These are phyloP conservation scores for Ophiocordyceps robertsii DNA, from an alignment of 2,329 filamentous ascomycete species.

Conservation along the genomic window DNA sequence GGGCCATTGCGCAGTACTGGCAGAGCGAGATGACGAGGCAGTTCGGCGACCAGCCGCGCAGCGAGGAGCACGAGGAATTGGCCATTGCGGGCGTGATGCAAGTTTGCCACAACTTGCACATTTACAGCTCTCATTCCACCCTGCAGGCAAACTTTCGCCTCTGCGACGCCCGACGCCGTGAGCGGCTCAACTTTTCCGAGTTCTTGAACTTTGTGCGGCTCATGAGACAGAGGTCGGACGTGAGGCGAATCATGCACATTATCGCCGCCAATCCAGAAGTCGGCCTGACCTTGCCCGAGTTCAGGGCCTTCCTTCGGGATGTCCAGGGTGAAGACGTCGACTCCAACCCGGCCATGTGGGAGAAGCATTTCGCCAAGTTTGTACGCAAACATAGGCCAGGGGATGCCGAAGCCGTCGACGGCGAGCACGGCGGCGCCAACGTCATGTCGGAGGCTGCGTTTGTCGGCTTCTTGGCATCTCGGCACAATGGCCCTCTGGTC, in stretches of 20 bases:
- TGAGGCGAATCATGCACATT: conserved; percentile 57
- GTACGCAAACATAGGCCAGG: conserved; percentile 43
- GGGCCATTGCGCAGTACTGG: conserved; percentile 77
- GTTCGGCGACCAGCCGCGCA: conserved; percentile 36
- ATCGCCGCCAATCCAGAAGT: conserved; percentile 42
- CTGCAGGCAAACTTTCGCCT: conserved; percentile 61
- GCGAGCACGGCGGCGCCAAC: conserved; percentile 28
- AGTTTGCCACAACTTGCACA: conserved; percentile 80
- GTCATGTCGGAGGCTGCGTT: conserved; percentile 69
- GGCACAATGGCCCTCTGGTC: conserved; percentile 54
- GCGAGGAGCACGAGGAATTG: conserved; percentile 52
- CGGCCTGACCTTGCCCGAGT: conserved; percentile 60
- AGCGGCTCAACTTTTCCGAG: conserved; percentile 61
- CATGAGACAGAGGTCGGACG: conserved; percentile 74
- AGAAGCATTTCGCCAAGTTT: conserved; percentile 57
- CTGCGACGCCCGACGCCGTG: conserved; percentile 51
- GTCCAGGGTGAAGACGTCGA: conserved; percentile 67
- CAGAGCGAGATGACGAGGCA: conserved; percentile 66
- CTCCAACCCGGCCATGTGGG: conserved; percentile 52
- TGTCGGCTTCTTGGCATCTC: conserved; percentile 62
- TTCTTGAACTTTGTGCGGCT: conserved; percentile 75
- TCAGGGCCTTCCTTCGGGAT: conserved; percentile 60
- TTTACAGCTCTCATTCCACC: conserved; percentile 69
- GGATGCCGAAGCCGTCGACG: conserved; percentile 28
- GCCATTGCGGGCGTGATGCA: conserved; percentile 68